Percentiles rank a stretch among this genome's conserved stretches.
phyloP scores from a whole-genome alignment of 768 basidiomycete genomes.

The Goffeauzyma gilvescens region DNA sequence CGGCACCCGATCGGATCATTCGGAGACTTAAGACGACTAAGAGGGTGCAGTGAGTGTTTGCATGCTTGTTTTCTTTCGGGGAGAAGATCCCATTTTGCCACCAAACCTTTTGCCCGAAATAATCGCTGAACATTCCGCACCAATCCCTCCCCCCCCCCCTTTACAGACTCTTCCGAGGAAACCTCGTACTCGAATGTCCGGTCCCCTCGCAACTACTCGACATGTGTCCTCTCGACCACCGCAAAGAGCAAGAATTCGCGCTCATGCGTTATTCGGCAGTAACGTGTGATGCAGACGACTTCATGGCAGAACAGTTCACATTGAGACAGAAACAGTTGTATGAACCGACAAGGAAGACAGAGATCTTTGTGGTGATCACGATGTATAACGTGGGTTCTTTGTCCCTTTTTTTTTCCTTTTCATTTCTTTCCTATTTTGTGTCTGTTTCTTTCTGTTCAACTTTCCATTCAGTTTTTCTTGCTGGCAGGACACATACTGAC shows the following conservation, averaged over 20 bases:
- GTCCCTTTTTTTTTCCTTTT: too few relatives aligned
- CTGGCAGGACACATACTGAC: too few relatives aligned
- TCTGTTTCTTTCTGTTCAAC: constrained; percentile 1
- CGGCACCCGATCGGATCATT: constrained; percentile 58
- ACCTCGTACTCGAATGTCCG: constrained; percentile 63
- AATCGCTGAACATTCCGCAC: background rate
- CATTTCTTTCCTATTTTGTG: background rate
- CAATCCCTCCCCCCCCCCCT: background rate
- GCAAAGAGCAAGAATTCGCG: constrained; percentile 63
- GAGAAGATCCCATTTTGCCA: constrained; percentile 17
- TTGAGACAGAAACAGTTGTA: constrained; percentile 51
- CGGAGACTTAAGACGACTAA: constrained; percentile 79
- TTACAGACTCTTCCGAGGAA: constrained; percentile 38
- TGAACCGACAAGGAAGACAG: constrained; percentile 58
- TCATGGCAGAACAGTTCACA: constrained; percentile 55
- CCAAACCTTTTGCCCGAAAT: background rate
- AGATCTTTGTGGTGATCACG: constrained; percentile 82
- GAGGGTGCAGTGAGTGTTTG: constrained; percentile 47
- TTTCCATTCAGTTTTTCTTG: too few relatives aligned
- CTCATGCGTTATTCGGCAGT: constrained; percentile 94
- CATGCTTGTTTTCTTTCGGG: constrained; percentile 41
- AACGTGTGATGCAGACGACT: constrained; percentile 85
- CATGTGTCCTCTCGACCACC: constrained; percentile 45
- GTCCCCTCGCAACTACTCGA: constrained; percentile 72
- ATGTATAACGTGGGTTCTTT: constrained; percentile 58